Evolutionary conservation across 164 flowering plant species (phyloP), one percentile per base, ranked within the genome.

Genomic region (Aristolochia contorta): DNA sequence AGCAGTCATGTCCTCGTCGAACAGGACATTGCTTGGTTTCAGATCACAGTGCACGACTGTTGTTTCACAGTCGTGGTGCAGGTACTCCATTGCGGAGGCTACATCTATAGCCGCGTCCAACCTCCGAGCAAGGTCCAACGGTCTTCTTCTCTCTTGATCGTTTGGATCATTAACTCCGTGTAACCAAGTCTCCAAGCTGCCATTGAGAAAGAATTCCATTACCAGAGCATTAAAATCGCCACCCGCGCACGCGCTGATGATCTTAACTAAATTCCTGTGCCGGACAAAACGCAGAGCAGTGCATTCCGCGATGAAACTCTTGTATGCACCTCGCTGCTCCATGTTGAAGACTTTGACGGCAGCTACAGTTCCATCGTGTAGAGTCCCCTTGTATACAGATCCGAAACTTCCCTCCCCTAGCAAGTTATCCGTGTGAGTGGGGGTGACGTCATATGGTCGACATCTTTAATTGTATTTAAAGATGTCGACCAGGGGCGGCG

Each of bases 11-110:
- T 60, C 54, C 12, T 27, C 24, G 12, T 60, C 63, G 19, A 75
- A 72, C 27, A 74, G 69, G 59, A 71, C 57, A 59, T 74, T 74
- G 58, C 70, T 71, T 19, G 63, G 56, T 30, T 60, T 60, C 56
- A 60, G 25, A 60, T 60, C 63, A 49, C 63, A 60, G 24, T 60
- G 63, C 43, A 60, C 63, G 16, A 60, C 22, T 13, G 54, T 18
- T 48, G 43, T 33, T 20, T 60, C 55, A 50, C 63, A 60, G 3
- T 60, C 56, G 48, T 60, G 63, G 25, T 60, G 63, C 54, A 60
- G 16, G 27, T 60, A 60, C 22, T 60, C 63, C 56, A 60, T 25
- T 12, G 54, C 63, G 0, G 37, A 24, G 0, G 63, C 63, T 23
- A 60, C 25, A 9, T 48, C 63, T 4, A 60, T 46, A 0, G 63